A percentile compares a stretch with the other conserved stretches of the same genome.
These are phyloP conservation scores for Gracilariopsis chorda DNA, from an alignment of 23 red algal genomes.

Conservation along the genomic window DNA sequence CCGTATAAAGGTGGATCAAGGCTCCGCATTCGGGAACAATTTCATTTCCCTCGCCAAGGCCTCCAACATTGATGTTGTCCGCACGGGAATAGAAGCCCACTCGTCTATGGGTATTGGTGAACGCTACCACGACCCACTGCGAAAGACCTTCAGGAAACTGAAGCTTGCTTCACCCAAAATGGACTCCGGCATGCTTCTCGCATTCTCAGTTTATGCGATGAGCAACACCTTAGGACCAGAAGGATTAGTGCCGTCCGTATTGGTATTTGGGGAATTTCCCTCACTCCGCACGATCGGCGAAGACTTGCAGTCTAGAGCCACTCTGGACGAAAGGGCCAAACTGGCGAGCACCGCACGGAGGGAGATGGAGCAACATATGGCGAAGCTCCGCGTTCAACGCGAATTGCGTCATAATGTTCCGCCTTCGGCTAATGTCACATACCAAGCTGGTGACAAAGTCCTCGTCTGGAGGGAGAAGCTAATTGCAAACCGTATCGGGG, in stretches of 20 bases:
- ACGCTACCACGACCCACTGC: neutral
- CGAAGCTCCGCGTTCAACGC: neutral
- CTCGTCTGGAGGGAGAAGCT: neutral
- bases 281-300: too few relatives aligned
- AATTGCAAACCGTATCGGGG: too few relatives aligned
- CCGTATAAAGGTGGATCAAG: neutral
- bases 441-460: neutral
- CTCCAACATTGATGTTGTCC: neutral
- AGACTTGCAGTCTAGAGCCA: neutral
- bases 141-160: slow-evolving; percentile 1
- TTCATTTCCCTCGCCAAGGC: neutral
- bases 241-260: neutral
- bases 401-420: neutral
- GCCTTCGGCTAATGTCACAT: neutral
- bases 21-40: neutral
- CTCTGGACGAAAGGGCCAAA: neutral
- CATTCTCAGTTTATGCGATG: neutral
- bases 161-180: neutral
- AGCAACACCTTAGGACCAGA: neutral
- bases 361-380: neutral
- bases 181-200: neutral
- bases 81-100: neutral
- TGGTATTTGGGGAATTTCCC: neutral
- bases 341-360: neutral
- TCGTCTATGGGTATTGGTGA: neutral